Evolutionary conservation across 2,329 filamentous ascomycete genomes (phyloP).

Genomic region (Ophiosphaerella herpotricha): DNA sequence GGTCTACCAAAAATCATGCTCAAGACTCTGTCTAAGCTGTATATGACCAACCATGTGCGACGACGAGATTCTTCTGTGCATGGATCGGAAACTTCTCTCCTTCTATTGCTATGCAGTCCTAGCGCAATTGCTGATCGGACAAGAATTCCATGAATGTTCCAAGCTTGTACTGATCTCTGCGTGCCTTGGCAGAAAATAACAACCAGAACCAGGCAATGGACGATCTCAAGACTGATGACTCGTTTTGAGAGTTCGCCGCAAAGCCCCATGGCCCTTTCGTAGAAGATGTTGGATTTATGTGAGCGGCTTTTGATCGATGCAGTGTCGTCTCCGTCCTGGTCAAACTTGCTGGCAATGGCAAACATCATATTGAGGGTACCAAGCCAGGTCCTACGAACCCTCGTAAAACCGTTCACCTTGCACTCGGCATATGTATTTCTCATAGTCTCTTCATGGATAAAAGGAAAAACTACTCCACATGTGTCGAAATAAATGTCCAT

Average conservation of each 20-base stretch:
- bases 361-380: slow-evolving; percentile 2
- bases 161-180: no score
- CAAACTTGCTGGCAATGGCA: neutral
- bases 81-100: neutral
- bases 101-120: neutral
- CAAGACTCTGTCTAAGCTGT: slow-evolving; percentile 3
- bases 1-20: slow-evolving; percentile 3
- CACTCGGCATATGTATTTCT: slow-evolving; percentile 1
- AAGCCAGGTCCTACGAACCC: slow-evolving; percentile 3
- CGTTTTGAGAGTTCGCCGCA: no score
- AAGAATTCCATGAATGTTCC: no score
- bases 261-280: no score
- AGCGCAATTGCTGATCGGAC: neutral
- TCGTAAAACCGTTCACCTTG: neutral
- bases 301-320: no score
- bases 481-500: slow-evolving; percentile 1
- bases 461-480: slow-evolving; percentile 1
- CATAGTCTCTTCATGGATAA: neutral
- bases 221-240: no score
- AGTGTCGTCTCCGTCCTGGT: neutral
- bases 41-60: slow-evolving; percentile 3
- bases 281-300: no score
- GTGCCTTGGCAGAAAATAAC: no score
- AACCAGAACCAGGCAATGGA: no score
- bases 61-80: neutral